Conservation (phyloP, 257 asterid species). For the Primulina tabacum region DNA sequence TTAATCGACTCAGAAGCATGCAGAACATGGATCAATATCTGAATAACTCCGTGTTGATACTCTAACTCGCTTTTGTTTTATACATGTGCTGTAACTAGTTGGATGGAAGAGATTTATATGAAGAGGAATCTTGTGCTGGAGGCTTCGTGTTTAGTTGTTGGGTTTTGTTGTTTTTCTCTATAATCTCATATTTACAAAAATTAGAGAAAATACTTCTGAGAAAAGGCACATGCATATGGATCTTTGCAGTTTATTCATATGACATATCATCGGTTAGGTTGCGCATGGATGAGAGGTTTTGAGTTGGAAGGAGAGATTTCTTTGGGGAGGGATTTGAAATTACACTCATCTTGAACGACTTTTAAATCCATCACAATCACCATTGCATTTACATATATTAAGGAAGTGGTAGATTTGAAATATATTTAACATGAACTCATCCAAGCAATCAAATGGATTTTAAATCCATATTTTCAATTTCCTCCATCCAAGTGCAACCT, state of each 20-base stretch:
- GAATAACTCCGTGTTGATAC: not conserved
- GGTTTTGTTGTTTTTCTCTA: not conserved
- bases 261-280: not conserved
- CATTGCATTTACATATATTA: too few relatives aligned
- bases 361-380: too few relatives aligned
- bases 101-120: not conserved
- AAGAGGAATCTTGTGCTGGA: not conserved
- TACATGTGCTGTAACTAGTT: not conserved
- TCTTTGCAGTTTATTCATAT: slow-evolving; percentile 5
- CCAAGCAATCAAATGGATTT: too few relatives aligned
- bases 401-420: too few relatives aligned
- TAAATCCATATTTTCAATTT: too few relatives aligned
- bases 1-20: not conserved
- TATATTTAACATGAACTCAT: too few relatives aligned
- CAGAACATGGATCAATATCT: not conserved
- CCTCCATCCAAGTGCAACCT: too few relatives aligned
- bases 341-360: too few relatives aligned
- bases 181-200: not conserved
- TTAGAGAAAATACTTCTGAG: not conserved
- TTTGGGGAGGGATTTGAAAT: too few relatives aligned
- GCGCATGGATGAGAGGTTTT: too few relatives aligned
- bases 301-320: too few relatives aligned
- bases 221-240: not conserved
- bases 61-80: not conserved
- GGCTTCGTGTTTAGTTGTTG: not conserved